phyloP scores from a whole-genome alignment of 2,329 filamentous ascomycete species.

The Colletotrichum tanaceti region DNA sequence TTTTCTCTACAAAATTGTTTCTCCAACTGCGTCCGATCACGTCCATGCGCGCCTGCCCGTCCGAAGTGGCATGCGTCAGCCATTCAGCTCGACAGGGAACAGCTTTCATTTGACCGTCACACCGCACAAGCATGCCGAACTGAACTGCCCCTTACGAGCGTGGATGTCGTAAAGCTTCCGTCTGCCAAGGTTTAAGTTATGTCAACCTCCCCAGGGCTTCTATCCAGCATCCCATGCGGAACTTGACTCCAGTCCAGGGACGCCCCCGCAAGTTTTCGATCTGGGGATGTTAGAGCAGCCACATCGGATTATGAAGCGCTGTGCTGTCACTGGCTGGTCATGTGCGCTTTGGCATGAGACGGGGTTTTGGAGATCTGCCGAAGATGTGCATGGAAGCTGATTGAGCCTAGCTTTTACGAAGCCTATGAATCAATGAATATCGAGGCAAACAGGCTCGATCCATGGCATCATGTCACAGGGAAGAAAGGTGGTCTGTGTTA shows the following conservation, averaged over 20 bases:
- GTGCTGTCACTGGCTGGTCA: background rate
- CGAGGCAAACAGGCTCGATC: background rate
- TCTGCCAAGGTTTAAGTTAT: conserved; percentile 19
- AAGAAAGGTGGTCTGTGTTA: background rate
- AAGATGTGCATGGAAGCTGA: background rate
- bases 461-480: background rate
- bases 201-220: conserved; percentile 9
- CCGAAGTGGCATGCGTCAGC: conserved; percentile 14
- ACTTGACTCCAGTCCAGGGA: background rate
- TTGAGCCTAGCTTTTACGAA: background rate
- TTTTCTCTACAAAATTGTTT: no score
- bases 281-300: conserved; percentile 4
- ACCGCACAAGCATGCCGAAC: background rate
- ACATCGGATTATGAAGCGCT: conserved; percentile 9
- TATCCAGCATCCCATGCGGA: conserved; percentile 7
- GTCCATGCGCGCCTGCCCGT: conserved; percentile 4
- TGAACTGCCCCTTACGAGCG: background rate
- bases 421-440: background rate
- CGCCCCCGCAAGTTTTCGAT: background rate
- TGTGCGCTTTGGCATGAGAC: background rate
- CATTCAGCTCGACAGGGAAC: conserved; percentile 32
- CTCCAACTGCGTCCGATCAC: no score
- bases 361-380: conserved; percentile 3
- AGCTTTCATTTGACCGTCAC: background rate
- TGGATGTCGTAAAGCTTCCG: background rate